Evolutionary conservation across 2,329 filamentous ascomycete species (phyloP).

Genomic region (Fusarium sp.): DNA sequence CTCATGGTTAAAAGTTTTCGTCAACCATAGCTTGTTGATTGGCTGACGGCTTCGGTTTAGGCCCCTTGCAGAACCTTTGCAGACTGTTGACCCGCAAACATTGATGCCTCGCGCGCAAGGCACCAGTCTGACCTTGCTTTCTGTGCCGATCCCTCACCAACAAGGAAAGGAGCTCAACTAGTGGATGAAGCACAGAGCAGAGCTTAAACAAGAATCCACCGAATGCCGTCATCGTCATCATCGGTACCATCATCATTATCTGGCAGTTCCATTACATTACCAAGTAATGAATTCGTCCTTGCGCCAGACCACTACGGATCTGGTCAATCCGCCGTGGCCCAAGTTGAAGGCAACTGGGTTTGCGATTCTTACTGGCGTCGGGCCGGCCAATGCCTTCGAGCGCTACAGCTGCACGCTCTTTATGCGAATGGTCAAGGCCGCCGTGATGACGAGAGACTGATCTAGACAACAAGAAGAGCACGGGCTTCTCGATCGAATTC

Average conservation of each 20-base stretch:
- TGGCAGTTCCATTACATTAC: constrained; percentile 11
- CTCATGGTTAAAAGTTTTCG: constrained; percentile 20
- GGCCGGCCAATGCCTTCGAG: neutral
- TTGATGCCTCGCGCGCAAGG: constrained; percentile 45
- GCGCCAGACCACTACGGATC: constrained; percentile 4
- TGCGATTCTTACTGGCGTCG: constrained; percentile 14
- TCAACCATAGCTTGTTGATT: constrained; percentile 30
- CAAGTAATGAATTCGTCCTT: constrained; percentile 4
- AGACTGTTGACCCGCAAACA: constrained; percentile 27
- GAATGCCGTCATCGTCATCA: constrained; percentile 40
- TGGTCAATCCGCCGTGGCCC: constrained; percentile 12
- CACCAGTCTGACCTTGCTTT: constrained; percentile 28
- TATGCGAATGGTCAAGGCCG: constrained; percentile 15
- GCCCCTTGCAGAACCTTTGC: constrained; percentile 37
- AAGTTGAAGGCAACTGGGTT: constrained; percentile 1
- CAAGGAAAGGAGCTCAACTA: constrained; percentile 41
- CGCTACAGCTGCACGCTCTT: constrained; percentile 41
- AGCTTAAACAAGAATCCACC: constrained; percentile 21
- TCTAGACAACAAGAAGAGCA: constrained; percentile 10
- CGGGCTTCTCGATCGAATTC: constrained; percentile 9
- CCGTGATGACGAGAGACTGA: constrained; percentile 32
- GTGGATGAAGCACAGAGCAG: constrained; percentile 13
- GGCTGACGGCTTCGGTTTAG: constrained; percentile 19
- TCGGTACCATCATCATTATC: constrained; percentile 21
- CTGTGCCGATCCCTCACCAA: constrained; percentile 37